Percentiles rank a stretch among this genome's conserved stretches.
phyloP scores from a whole-genome alignment of 192 early-diverging fungal genomes.

The Rhizoclosmatium globosum region DNA sequence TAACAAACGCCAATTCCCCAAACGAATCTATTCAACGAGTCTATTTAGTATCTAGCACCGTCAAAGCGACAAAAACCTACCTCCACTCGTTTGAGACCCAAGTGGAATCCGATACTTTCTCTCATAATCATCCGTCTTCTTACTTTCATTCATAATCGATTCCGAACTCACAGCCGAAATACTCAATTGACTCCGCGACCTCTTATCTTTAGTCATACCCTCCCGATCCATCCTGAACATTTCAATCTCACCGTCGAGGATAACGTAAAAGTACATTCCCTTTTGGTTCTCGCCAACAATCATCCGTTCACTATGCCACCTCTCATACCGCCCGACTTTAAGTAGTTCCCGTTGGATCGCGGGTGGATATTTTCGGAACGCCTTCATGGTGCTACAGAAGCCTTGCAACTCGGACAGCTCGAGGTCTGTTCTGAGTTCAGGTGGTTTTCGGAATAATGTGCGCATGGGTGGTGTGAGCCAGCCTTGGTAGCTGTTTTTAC shows the following conservation, averaged over 20 bases:
- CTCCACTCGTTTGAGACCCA: slow-evolving; percentile 45
- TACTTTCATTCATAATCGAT: neutral
- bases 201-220: slow-evolving; percentile 8
- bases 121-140: slow-evolving; percentile 33
- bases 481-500: slow-evolving; percentile 44
- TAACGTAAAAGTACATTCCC: slow-evolving; percentile 44
- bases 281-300: slow-evolving; percentile 46
- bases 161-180: neutral
- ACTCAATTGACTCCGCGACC: neutral
- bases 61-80: slow-evolving; percentile 28
- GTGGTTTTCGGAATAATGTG: slow-evolving; percentile 42
- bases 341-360: slow-evolving; percentile 40
- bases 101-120: slow-evolving; percentile 43
- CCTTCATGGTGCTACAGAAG: slow-evolving; percentile 20
- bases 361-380: slow-evolving; percentile 28
- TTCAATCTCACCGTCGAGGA: slow-evolving; percentile 54
- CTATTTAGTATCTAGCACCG: neutral
- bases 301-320: slow-evolving; percentile 42
- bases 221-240: slow-evolving; percentile 46
- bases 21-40: slow-evolving; percentile 44
- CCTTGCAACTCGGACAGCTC: slow-evolving; percentile 46
- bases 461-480: slow-evolving; percentile 46
- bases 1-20: slow-evolving; percentile 47
- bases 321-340: slow-evolving; percentile 41
- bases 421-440: slow-evolving; percentile 16